Conservation (phyloP, 2,329 filamentous ascomycete species). For the Fusarium ramigenum region DNA sequence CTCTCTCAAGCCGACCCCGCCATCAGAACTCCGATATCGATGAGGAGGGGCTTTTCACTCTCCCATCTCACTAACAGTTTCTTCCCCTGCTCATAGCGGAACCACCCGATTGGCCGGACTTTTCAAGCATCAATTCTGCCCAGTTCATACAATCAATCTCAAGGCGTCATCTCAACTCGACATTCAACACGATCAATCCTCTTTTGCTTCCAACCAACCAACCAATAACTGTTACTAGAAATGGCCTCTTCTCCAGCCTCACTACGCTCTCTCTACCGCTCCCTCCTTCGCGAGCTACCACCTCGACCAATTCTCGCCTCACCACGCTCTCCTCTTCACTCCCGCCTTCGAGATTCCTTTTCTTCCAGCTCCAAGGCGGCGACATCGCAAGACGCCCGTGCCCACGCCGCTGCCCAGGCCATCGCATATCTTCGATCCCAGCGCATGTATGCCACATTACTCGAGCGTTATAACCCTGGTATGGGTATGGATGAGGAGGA, state of each 20-base stretch:
- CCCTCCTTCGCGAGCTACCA: constrained; percentile 88
- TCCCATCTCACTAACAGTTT: constrained; percentile 21
- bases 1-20: constrained; percentile 14
- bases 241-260: constrained; percentile 56
- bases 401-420: constrained; percentile 73
- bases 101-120: constrained; percentile 25
- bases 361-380: constrained; percentile 63
- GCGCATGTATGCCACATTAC: constrained; percentile 78
- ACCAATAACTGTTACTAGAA: neutral
- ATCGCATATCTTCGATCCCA: constrained; percentile 86
- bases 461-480: constrained; percentile 94
- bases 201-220: neutral
- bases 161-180: neutral
- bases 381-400: constrained; percentile 44
- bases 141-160: neutral
- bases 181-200: neutral
- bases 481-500: constrained; percentile 90
- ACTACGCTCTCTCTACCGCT: constrained; percentile 84
- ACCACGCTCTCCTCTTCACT: constrained; percentile 64
- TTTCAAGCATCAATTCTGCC: constrained; percentile 25
- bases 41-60: constrained; percentile 33
- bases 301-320: constrained; percentile 66
- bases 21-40: constrained; percentile 25
- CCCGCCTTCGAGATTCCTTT: constrained; percentile 46
- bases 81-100: constrained; percentile 5